Evolutionary conservation across 164 flowering plant genomes (phyloP).

Genomic region (Akebia trifoliata): DNA sequence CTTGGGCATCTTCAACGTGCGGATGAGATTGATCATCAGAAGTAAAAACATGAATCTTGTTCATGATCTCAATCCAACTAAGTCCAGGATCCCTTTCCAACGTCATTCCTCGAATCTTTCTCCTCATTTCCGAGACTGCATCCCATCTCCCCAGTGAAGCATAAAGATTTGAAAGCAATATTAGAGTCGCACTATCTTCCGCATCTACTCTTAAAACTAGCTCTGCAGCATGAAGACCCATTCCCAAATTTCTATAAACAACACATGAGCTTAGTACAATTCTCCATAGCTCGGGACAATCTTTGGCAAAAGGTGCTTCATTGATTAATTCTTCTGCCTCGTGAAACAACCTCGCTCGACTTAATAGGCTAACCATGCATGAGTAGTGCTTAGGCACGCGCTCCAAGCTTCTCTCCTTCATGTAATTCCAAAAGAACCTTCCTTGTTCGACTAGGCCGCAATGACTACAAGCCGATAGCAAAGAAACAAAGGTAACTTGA

Average conservation of each 20-base stretch:
- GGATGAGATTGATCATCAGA: conserved; percentile 56
- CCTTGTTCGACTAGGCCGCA: conserved; percentile 56
- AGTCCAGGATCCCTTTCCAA: conserved; percentile 70
- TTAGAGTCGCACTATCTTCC: conserved; percentile 53
- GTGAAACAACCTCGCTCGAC: conserved; percentile 68
- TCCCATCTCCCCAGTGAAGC: conserved; percentile 72
- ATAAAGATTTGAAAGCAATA: conserved; percentile 69
- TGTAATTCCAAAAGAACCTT: conserved; percentile 54
- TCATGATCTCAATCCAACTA: conserved; percentile 75
- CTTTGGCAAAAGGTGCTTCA: conserved; percentile 38
- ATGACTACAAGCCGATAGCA: conserved; percentile 78
- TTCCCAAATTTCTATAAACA: conserved; percentile 23
- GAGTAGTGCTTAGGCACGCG: conserved; percentile 77
- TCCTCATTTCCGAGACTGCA: conserved; percentile 57
- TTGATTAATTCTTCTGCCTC: conserved; percentile 58
- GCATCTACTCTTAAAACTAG: conserved; percentile 41
- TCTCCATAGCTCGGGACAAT: conserved; percentile 59
- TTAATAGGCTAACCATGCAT: conserved; percentile 73
- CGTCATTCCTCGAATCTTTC: conserved; percentile 42
- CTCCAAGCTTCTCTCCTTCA: conserved; percentile 38
- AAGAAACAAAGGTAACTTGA: conserved; percentile 60
- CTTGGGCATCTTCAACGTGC: conserved; percentile 28
- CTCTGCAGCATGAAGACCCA: conserved; percentile 67
- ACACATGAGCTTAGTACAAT: conserved; percentile 71
- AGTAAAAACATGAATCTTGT: conserved; percentile 40